Evolutionary conservation across 2,329 filamentous ascomycete species (phyloP), one percentile per base, ranked within the genome.

Genomic region (Ceratocystis papillata): DNA sequence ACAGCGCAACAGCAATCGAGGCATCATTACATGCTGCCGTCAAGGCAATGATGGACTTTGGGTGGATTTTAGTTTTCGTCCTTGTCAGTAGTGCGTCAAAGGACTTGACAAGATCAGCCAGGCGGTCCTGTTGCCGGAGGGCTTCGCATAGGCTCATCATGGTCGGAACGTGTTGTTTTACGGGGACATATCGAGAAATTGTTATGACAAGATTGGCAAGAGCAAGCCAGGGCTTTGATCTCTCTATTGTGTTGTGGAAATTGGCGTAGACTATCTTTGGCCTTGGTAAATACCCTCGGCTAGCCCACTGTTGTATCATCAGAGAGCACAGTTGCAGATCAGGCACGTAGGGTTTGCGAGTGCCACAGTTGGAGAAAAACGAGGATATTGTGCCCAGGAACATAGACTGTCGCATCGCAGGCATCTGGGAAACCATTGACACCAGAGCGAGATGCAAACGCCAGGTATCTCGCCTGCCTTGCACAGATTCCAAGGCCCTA

Each of bases 1-100:
- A 71, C 10, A 75, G 67, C 3, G 55, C 37, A 12, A 74, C 61
- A 0, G 72, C 74, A 17, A 70, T 65, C 4, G 55, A 64, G 64
- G 75, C 70, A 59, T 75, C 70, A 17, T 68, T 48, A 63, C 70
- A 69, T 2, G 68, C 66, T 20, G 63, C n/a, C 5, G 70, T 70
- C 17, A 71, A 20, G 5, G 41, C 25, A 12, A 59, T 61, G 7
- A 69, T 12, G 2, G 50, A 45, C 8, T 64, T 46, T n/a, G 66
- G 65, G 20, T 65, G 48, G 12, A 69, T 12, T 20, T 20, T 33
- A 15, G 20, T n/a, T 15, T 17, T 46, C 22, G 50, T 65, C n/a
- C n/a, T 17, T 15, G 46, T 57, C n/a, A 68, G 41, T 25, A 69
- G 22, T 15, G 45, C 46, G 17, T 65, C 53, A 20, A 71, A 68